Percentiles rank a stretch among this genome's conserved stretches.
phyloP scores from a whole-genome alignment of 805 yeast species.

The Millerago galiae region DNA sequence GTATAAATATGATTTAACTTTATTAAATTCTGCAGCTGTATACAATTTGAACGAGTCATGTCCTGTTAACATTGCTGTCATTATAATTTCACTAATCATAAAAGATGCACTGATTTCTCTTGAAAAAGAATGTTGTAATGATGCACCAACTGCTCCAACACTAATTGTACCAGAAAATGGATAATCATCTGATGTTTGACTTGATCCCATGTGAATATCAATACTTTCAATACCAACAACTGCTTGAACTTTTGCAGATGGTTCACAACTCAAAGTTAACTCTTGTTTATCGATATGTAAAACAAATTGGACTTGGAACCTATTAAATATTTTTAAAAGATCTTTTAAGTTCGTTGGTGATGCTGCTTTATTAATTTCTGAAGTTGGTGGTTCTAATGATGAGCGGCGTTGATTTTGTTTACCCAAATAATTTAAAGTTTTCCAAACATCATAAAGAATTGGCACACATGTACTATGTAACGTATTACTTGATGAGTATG shows the following conservation, averaged over 20 bases:
- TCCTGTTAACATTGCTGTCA: slow-evolving; percentile 43
- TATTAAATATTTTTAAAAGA: slow-evolving; percentile 41
- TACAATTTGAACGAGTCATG: slow-evolving; percentile 35
- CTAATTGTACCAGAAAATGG: slow-evolving; percentile 40
- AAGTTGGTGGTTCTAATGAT: background rate
- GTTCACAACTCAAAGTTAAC: slow-evolving; percentile 81
- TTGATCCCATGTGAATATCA: slow-evolving; percentile 50
- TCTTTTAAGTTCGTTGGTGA: slow-evolving; percentile 17
- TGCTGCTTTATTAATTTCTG: slow-evolving; percentile 9
- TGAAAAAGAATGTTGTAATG: slow-evolving; percentile 86
- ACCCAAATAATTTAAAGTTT: slow-evolving; percentile 44
- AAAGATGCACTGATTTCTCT: slow-evolving; percentile 81
- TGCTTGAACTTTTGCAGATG: slow-evolving; percentile 89
- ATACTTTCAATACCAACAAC: slow-evolving; percentile 68
- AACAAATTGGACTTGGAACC: slow-evolving; percentile 56
- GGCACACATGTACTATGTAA: slow-evolving; percentile 76
- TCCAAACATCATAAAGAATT: slow-evolving; percentile 53
- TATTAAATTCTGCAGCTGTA: slow-evolving; percentile 46
- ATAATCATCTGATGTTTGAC: slow-evolving; percentile 33
- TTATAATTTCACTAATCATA: slow-evolving; percentile 37
- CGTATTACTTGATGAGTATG: slow-evolving; percentile 67
- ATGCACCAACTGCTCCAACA: slow-evolving; percentile 54
- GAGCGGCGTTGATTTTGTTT: slow-evolving; percentile 13
- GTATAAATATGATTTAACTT: slow-evolving; percentile 58
- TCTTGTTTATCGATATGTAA: slow-evolving; percentile 67